Evolutionary conservation across 306 rosid species (phyloP), one percentile per base, ranked within the genome.

Genomic region (Glycine latifolia): DNA sequence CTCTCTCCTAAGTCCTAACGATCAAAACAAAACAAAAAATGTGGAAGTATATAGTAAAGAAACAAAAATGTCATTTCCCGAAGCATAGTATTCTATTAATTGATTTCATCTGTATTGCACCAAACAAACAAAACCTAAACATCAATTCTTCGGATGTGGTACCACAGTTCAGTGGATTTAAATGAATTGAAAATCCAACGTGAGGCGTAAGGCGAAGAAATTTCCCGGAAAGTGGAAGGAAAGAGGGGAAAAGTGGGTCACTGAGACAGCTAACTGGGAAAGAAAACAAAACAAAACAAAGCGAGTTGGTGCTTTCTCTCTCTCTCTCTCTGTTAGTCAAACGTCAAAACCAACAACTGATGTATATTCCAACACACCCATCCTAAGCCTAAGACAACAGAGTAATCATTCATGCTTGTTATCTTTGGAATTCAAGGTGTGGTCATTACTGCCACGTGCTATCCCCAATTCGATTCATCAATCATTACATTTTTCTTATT

Each of bases 191-290:
- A 26, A 26, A 26, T 8, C 3, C 2, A 14, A n/a, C 69, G 76
- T 55, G 46, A 68, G 47, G 46, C 8, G 33, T 7, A 69, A 44
- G 50, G 49, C 14, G 0, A 56, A 7, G 83, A 79, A 79, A 71
- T 56, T 79, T 79, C 83, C n/a, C 0, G n/a, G 77, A 79, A 79
- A 79, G 39, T 50, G 6, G 56, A 20, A 7, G 7, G 55, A 20
- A 17, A 4, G 55, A 54, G 35, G 10, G 47, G 56, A 78, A 79
- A 67, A 20, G 70, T 31, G 2, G 69, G 31, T n/a, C 53, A 65
- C 26, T 2, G 20, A 54, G 66, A 66, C 74, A 63, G 49, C 73
- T 77, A 59, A 47, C 8, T 1, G n/a, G 10, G 13, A 39, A 65
- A 77, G 33, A 39, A 77, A 50, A 63, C 81, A 33, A 61, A 37